Conservation (phyloP, 1,284 basidiomycete genomes). For the Singerocomus inundabilis region DNA sequence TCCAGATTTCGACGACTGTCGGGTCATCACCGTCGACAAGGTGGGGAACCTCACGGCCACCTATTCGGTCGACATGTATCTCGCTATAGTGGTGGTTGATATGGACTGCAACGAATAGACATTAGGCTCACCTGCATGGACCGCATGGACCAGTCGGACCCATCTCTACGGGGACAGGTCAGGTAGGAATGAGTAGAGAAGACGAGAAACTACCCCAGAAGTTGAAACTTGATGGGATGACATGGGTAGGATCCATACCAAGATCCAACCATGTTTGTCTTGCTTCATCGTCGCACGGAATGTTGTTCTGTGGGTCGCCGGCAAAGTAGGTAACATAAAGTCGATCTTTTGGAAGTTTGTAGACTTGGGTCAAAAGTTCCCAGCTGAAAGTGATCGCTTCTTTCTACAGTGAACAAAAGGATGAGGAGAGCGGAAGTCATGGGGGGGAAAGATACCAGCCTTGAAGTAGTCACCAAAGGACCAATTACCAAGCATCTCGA, state of each 20-base stretch:
- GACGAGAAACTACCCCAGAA: slow-evolving; percentile 99
- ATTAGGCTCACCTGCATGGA: slow-evolving; percentile 73
- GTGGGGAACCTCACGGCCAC: slow-evolving; percentile 86
- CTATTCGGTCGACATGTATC: slow-evolving; percentile 96
- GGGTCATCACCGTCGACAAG: slow-evolving; percentile 96
- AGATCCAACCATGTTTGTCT: slow-evolving; percentile 84
- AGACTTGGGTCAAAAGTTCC: slow-evolving; percentile 90
- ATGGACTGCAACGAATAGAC: neutral
- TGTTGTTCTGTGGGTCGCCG: slow-evolving; percentile 83
- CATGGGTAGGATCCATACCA: slow-evolving; percentile 87
- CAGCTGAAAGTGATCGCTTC: slow-evolving; percentile 93
- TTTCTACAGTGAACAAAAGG: slow-evolving; percentile 52
- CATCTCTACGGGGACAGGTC: slow-evolving; percentile 70
- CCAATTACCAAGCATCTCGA: slow-evolving; percentile 99
- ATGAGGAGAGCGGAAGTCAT: neutral
- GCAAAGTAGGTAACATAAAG: slow-evolving; percentile 99
- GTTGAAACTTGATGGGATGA: slow-evolving; percentile 96
- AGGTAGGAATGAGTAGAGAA: slow-evolving; percentile 36
- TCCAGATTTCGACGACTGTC: slow-evolving; percentile 98
- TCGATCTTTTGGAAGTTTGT: slow-evolving; percentile 84
- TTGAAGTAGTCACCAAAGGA: slow-evolving; percentile 99
- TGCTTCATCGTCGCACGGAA: slow-evolving; percentile 88
- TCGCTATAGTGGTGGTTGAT: slow-evolving; percentile 52
- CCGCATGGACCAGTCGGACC: slow-evolving; percentile 97
- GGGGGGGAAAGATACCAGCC: slow-evolving; percentile 41